These are phyloP conservation scores for Fusarium acutatum DNA, from an alignment of 2,329 filamentous ascomycete genomes.

Conservation along the genomic window DNA sequence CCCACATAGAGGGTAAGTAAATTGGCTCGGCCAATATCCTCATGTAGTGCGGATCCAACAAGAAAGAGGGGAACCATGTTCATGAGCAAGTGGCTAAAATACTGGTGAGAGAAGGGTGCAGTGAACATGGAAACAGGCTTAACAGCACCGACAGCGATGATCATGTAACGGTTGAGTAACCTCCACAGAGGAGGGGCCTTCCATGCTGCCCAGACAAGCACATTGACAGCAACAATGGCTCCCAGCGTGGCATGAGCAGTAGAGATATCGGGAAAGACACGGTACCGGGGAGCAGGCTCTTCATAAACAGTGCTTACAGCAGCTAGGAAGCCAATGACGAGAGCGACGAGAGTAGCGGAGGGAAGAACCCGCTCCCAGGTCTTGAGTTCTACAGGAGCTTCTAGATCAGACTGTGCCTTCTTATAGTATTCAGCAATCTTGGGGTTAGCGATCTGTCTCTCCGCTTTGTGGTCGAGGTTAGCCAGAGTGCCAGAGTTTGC, in stretches of 20 bases:
- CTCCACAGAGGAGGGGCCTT: slow-evolving; percentile 71
- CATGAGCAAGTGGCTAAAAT: slow-evolving; percentile 63
- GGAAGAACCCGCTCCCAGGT: slow-evolving; percentile 64
- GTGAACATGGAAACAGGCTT: slow-evolving; percentile 68
- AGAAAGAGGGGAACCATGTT: slow-evolving; percentile 75
- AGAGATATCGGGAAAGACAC: slow-evolving; percentile 68
- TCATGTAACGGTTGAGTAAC: slow-evolving; percentile 73
- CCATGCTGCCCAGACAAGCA: slow-evolving; percentile 66
- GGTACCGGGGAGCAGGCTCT: slow-evolving; percentile 59
- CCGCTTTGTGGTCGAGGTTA: slow-evolving; percentile 48
- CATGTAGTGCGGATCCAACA: slow-evolving; percentile 72
- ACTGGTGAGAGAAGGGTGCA: slow-evolving; percentile 75
- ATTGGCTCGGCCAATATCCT: slow-evolving; percentile 73
- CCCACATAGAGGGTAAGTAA: slow-evolving; percentile 74
- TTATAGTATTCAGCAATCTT: slow-evolving; percentile 52
- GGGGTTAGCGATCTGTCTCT: slow-evolving; percentile 51
- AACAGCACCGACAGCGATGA: slow-evolving; percentile 71
- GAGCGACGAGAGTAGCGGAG: slow-evolving; percentile 57
- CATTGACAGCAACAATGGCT: slow-evolving; percentile 68
- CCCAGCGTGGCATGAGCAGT: slow-evolving; percentile 72
- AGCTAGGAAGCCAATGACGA: slow-evolving; percentile 55
- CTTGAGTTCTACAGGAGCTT: slow-evolving; percentile 60
- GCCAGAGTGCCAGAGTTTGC: slow-evolving; percentile 52
- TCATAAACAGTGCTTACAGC: slow-evolving; percentile 60
- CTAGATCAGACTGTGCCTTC: slow-evolving; percentile 59